Conservation (phyloP, 1,284 basidiomycete genomes). For the Ganoderma lingzhi region DNA sequence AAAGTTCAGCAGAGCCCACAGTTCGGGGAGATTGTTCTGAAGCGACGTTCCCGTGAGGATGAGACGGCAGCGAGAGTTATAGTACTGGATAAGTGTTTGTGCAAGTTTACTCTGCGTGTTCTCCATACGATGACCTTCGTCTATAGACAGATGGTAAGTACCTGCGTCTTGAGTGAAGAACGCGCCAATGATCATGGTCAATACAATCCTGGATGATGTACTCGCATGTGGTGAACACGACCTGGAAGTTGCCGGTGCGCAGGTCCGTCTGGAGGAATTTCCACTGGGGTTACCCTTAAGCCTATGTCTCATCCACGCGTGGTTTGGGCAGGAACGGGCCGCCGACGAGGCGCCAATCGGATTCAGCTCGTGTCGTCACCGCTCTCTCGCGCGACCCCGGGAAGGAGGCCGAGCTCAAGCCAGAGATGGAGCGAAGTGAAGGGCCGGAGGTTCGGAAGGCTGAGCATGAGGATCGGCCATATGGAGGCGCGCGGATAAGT, state of each 20-base stretch:
- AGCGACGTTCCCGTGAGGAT: conserved; percentile 98
- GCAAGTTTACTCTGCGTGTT: conserved; percentile 97
- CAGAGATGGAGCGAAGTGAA: too few relatives aligned
- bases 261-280: conserved; percentile 79
- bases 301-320: too few relatives aligned
- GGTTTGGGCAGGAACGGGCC: too few relatives aligned
- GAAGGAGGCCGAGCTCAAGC: too few relatives aligned
- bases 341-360: too few relatives aligned
- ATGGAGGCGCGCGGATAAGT: too few relatives aligned
- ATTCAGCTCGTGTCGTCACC: too few relatives aligned
- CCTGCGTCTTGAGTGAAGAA: conserved; percentile 22
- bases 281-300: conserved; percentile 89
- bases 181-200: conserved; percentile 92
- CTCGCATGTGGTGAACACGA: conserved; percentile 97
- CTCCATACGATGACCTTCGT: conserved; percentile 99
- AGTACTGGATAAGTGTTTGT: conserved; percentile 93
- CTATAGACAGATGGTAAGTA: conserved; percentile 46
- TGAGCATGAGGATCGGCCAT: too few relatives aligned
- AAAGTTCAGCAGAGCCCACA: conserved; percentile 99
- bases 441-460: too few relatives aligned
- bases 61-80: conserved; percentile 93
- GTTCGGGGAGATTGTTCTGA: conserved; percentile 98
- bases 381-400: too few relatives aligned
- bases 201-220: conserved; percentile 99
- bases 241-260: conserved; percentile 89